Evolutionary conservation across 139 green algal species (phyloP), one percentile per base, ranked within the genome.

Genomic region (Micractinium conductrix): DNA sequence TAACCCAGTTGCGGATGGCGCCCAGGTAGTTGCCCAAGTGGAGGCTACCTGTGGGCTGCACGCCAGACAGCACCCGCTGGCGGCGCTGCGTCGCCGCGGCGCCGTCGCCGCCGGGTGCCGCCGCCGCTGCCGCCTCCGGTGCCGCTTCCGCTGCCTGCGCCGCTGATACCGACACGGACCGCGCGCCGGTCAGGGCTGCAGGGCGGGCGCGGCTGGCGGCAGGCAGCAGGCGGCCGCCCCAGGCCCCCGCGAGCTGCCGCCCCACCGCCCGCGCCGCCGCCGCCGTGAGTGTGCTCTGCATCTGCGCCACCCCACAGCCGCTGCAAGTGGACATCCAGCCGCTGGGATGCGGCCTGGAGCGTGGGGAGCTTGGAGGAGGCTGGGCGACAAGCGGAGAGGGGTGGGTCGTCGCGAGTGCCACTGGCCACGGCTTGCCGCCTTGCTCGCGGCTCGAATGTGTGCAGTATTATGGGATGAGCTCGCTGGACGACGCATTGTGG

Each of bases 21-120:
- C 97, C 97, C 70, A 99, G 79, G 86, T 99, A 99, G 89, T 99
- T 99, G 24, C 97, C 97, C 71, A 99, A 82, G 85, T 99, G 97
- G 26, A 99, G 88, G 48, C 89, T 93, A 17, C 97, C 97, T 21
- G 97, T 99, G 8, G 97, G 97, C 91, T 99, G 97, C 43, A 99
- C 97, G 10, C 97, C 97, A 9, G 92, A 97, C 19, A 99, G 89
- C 22, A 99, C 92, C 22, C 97, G 92, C 83, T 96, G 93, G 68
- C 93, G 76, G 38, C 76, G 76, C 55, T 65, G 33, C 14, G 62
- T 71, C 8, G 76, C 76, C 1, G 90, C 74, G 80, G 83, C 63
- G n/a, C 73, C 35, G 44, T 40, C 35, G 1, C 1, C 21, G 48
- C 76, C 74, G 22, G 19, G 45, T 33, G 37, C 35, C 60, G 85